Evolutionary conservation across 176 grass and related monocot species (phyloP), one percentile per base, ranked within the genome.

Genomic region (Eleusine coracana): DNA sequence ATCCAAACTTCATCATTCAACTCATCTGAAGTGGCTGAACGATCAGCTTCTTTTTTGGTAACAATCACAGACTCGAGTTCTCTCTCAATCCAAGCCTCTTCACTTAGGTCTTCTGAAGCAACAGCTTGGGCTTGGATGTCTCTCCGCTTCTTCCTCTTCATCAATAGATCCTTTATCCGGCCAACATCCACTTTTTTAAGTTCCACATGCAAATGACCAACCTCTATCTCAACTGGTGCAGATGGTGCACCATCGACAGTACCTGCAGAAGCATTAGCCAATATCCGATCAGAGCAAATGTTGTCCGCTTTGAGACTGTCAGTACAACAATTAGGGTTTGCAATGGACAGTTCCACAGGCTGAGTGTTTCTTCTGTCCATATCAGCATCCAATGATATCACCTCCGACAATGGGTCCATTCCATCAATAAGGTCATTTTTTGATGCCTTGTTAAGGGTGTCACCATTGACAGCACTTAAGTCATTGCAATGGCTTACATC

Each of bases 1-100:
- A 85, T 85, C 76, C 76, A 85, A 64, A 52, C 82, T 54, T 85
- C 66, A n/a, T 71, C 56, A 72, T 80, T 78, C 27, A 58, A 66
- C 5, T 66, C 74, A 68, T 88, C 49, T 59, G 75, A 83, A 14
- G 7, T 17, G 16, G 71, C 66, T 65, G n/a, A 37, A 40, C 10
- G 8, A 31, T 67, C 48, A 42, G 36, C 25, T 48, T 87, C 71
- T 69, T 66, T 61, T 64, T 48, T 40, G 34, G 38, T 64, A 76
- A 85, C 45, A 65, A 89, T 89, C 55, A 82, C 77, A 13, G 77
- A 54, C 38, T 89, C 87, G 2, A 89, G 77, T 55, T 81, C 87
- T 81, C 51, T 85, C 65, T 85, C 82, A 52, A 89, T 89, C 82
- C 77, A 89, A 7, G 71, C 87, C 71, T 89, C 78, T 72, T 85